Evolutionary conservation across 257 asterid species (phyloP).

Genomic region (Solanum arcanum): DNA sequence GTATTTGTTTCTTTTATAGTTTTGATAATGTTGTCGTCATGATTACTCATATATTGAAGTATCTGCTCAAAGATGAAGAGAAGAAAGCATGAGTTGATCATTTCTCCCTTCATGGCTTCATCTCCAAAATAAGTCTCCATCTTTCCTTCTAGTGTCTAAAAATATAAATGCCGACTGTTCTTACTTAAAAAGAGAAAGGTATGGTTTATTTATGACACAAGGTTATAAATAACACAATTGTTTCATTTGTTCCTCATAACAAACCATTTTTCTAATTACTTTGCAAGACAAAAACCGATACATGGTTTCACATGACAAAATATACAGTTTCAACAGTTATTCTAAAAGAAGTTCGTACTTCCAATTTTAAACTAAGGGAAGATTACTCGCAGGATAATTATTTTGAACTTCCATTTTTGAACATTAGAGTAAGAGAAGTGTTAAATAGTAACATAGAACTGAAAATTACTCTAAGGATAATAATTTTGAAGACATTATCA

Average conservation of each 20-base stretch:
- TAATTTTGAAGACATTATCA: neutral
- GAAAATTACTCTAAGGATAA: neutral
- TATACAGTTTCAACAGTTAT: neutral
- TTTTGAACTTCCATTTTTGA: neutral
- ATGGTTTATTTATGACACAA: neutral
- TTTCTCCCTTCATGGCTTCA: neutral
- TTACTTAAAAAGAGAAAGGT: neutral
- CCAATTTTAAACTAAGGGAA: neutral
- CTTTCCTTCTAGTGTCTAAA: neutral
- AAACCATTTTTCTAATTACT: neutral
- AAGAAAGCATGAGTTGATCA: neutral
- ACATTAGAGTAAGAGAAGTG: neutral
- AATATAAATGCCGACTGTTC: neutral
- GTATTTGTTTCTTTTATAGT: neutral
- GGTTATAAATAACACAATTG: neutral
- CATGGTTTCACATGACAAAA: neutral
- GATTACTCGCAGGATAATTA: neutral
- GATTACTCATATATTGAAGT: neutral
- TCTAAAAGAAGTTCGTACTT: neutral
- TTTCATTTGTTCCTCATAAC: neutral
- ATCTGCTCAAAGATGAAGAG: neutral
- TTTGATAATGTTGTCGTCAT: neutral
- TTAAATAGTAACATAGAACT: neutral
- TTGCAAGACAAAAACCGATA: neutral
- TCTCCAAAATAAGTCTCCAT: neutral